Base-by-base conservation (phyloP, 1,284 basidiomycete species). In the Rugosomyces carneus region DNA sequence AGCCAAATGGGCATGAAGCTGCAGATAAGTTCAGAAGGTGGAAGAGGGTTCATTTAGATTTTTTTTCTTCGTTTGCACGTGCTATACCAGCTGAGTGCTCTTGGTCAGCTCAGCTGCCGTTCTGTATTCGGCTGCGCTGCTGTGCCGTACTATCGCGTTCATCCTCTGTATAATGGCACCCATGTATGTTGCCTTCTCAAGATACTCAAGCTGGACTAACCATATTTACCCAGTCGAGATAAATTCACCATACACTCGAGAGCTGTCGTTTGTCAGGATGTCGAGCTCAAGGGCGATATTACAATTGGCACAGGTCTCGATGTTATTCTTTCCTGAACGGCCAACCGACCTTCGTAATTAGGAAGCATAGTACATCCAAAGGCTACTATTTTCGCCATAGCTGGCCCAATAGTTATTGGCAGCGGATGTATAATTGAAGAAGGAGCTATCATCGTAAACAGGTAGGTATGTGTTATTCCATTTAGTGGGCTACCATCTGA, bases 331-430 rank as follows among this genome's bases (percentile, higher is more conserved):
- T 23, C 21, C 15, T 8, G 41, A 19, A 37, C 31, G 19, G 2
- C 26, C 18, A 41, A 18, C 37, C 21, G 18, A 26, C 39, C 36
- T n/a, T 23, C 42, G 13, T 27, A 15, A 27, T 10, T 50, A 78
- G 87, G 88, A 1, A 88, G 86, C 1, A 84, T 97, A 40, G 80
- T 99, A n/a, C 94, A 98, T 56, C 94, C 95, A 0, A 90, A 91
- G 60, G 90, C 89, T 0, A 89, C 87, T 23, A 87, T 98, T 52
- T 85, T 93, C 51, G 93, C 92, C 5, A 80, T 90, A 36, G 82
- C 81, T 4, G 93, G 89, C 0, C 84, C 91, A 2, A 92, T 98
- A 52, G 72, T 89, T 37, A 85, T 98, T 39, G 95, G 93, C 6
- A 72, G 80, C 19, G 80, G 86, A 45, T 94, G 91, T 61, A 90